These are phyloP conservation scores for Penicillium glabrum DNA, from an alignment of 2,329 filamentous ascomycete genomes.

Conservation along the genomic window DNA sequence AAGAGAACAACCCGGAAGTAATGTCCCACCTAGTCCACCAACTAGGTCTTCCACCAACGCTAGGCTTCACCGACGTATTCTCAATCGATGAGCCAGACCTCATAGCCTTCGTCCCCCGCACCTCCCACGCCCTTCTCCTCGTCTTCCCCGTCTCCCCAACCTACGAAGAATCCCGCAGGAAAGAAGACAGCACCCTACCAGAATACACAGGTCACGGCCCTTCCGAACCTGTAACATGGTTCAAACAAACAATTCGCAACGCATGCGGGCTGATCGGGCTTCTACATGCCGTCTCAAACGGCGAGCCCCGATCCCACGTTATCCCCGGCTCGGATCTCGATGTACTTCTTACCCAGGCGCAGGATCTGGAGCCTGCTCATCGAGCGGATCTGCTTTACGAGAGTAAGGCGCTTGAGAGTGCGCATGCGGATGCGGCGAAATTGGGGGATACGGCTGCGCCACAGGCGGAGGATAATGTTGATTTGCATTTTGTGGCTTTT, in stretches of 20 bases:
- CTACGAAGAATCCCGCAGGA: slow-evolving; percentile 73
- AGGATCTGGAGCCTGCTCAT: slow-evolving; percentile 63
- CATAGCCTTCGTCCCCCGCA: slow-evolving; percentile 82
- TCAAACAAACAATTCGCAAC: slow-evolving; percentile 90
- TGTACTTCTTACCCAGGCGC: slow-evolving; percentile 67
- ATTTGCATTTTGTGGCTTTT: slow-evolving; percentile 95
- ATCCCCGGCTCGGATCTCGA: slow-evolving; percentile 48
- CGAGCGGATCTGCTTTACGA: slow-evolving; percentile 76
- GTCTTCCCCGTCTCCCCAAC: slow-evolving; percentile 81
- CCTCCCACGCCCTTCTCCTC: slow-evolving; percentile 82
- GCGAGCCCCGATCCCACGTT: slow-evolving; percentile 64
- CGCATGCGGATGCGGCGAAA: slow-evolving; percentile 74
- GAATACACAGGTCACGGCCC: slow-evolving; percentile 69
- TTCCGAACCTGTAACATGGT: slow-evolving; percentile 82
- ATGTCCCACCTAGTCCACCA: slow-evolving; percentile 81
- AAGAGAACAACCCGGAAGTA: slow-evolving; percentile 79
- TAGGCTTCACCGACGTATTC: slow-evolving; percentile 88
- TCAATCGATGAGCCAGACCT: slow-evolving; percentile 83
- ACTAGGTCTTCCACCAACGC: slow-evolving; percentile 75
- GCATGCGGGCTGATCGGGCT: slow-evolving; percentile 90
- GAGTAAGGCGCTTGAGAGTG: slow-evolving; percentile 70
- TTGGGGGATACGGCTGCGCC: slow-evolving; percentile 79
- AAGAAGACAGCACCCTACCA: slow-evolving; percentile 65
- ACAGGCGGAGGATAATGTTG: slow-evolving; percentile 74
- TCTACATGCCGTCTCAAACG: slow-evolving; percentile 79